Evolutionary conservation across 768 basidiomycete species (phyloP).

Genomic region (Pleurotus citrinopileatus): DNA sequence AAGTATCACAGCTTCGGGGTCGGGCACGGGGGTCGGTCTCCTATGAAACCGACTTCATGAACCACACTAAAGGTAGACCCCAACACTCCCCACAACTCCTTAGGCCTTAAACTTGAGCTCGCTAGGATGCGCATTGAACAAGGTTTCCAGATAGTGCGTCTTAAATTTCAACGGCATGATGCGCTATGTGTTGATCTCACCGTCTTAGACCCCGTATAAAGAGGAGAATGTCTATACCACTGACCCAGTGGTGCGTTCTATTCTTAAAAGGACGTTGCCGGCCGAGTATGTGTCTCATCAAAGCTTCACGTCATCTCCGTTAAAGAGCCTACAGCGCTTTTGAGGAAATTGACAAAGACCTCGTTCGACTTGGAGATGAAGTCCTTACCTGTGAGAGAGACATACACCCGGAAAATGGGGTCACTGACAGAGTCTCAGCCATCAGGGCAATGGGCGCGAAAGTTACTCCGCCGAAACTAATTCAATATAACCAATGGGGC

Average conservation of each 20-base stretch:
- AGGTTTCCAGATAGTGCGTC: slow-evolving; percentile 58
- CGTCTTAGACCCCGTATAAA: slow-evolving; percentile 46
- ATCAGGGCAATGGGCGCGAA: slow-evolving; percentile 50
- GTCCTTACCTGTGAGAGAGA: slow-evolving; percentile 44
- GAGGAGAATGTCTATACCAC: slow-evolving; percentile 60
- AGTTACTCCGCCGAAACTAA: slow-evolving; percentile 47
- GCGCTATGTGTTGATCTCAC: too few relatives aligned
- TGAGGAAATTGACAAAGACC: slow-evolving; percentile 54
- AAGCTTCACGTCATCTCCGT: neutral
- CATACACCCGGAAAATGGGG: neutral
- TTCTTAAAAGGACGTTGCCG: slow-evolving; percentile 60
- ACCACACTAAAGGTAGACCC: slow-evolving; percentile 5
- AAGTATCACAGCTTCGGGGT: neutral
- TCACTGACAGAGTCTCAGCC: slow-evolving; percentile 29
- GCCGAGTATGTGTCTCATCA: slow-evolving; percentile 23
- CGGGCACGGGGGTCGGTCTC: neutral
- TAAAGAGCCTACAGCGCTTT: slow-evolving; percentile 30
- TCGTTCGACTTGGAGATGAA: slow-evolving; percentile 57
- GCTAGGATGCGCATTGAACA: slow-evolving; percentile 71
- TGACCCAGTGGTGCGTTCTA: slow-evolving; percentile 59
- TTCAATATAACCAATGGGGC: slow-evolving; percentile 78
- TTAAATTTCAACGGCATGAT: too few relatives aligned
- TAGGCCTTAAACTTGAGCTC: too few relatives aligned
- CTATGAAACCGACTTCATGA: neutral
- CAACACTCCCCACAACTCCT: too few relatives aligned